Base-by-base conservation (phyloP, 1,284 basidiomycete genomes). In the Apiotrichum montevideense region DNA sequence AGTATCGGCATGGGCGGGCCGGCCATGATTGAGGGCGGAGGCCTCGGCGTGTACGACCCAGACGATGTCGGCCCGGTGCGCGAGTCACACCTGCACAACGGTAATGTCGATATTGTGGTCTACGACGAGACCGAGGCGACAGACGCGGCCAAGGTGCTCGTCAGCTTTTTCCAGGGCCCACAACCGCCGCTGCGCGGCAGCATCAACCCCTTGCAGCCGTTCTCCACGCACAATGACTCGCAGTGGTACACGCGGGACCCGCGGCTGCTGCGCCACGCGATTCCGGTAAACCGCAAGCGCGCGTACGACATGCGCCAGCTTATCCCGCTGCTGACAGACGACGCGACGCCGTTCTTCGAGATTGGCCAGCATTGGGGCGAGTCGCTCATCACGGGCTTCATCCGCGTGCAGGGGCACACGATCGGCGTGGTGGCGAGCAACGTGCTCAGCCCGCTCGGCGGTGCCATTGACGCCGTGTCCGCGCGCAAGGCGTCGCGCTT, bases 61-160 rank as follows among this genome's bases (percentile, higher is more conserved):
- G 60, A 62, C 32, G 60, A 62, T 5, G 57, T 62, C 4, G 60
- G 60, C 1, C 60, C 60, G 1, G 39, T 57, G 15, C 57, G 60
- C 48, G 21, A 50, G 14, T 50, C 58, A 21, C 60, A 62, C 40
- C 33, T 54, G n/a, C 35, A 42, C 41, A 62, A 62, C 44, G 60
- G 60, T 55, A 62, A 62, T 50, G 48, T 62, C n/a, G 60, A 62
- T 52, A 46, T 62, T 15, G 49, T 58, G 4, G 60, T 57, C n/a
- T 44, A 52, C 32, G 53, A 62, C 52, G 60, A 62, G 43, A 57
- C 35, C 3, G 60, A 58, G 45, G 60, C 60, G 2, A 62, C 60
- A 2, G 52, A 51, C 3, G 54, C 50, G 8, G 56, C 60, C 49
- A 62, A 62, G 51, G 32, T 44, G 13, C 60, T 62, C 35, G 52